Evolutionary conservation across 805 yeast genomes (phyloP).

Genomic region (Kockiozyma suomiensis): DNA sequence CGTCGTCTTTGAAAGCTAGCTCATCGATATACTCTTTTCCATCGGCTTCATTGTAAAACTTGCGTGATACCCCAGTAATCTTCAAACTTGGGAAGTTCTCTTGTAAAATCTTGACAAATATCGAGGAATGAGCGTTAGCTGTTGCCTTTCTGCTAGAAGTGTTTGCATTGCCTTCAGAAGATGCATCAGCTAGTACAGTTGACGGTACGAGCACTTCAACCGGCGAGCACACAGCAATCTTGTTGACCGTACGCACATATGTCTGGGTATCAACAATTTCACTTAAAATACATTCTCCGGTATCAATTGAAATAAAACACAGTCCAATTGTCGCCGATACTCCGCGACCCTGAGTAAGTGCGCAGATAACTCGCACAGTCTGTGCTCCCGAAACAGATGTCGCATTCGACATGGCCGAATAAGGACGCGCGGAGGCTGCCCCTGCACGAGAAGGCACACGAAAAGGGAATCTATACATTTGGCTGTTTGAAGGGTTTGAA

Average conservation of each 20-base stretch:
- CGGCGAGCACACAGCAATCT: conserved; percentile 44
- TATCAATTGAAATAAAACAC: conserved; percentile 45
- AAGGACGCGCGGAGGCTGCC: conserved; percentile 8
- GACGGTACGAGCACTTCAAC: conserved; percentile 35
- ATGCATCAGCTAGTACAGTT: not conserved
- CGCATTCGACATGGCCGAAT: conserved; percentile 20
- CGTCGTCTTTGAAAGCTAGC: conserved; percentile 35
- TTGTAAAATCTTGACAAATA: conserved; percentile 39
- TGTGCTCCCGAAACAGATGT: not conserved
- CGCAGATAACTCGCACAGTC: conserved; percentile 31
- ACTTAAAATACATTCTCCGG: conserved; percentile 45
- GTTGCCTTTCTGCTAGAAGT: not conserved
- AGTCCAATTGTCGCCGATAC: conserved; percentile 45
- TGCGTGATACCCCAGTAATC: conserved; percentile 38
- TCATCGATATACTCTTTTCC: conserved; percentile 38
- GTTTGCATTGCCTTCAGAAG: not conserved
- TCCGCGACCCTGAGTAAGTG: conserved; percentile 37
- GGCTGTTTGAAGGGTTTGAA: no score
- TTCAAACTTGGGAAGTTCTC: conserved; percentile 41
- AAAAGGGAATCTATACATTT: no score
- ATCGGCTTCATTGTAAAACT: conserved; percentile 37
- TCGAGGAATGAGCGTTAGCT: not conserved
- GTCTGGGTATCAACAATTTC: conserved; percentile 51
- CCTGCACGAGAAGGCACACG: conserved; percentile 8
- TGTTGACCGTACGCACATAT: conserved; percentile 50